Percentiles rank a stretch among this genome's conserved stretches.
These are phyloP conservation scores for Cyclocybe aegerita DNA, from an alignment of 768 basidiomycete genomes.

Conservation along the genomic window DNA sequence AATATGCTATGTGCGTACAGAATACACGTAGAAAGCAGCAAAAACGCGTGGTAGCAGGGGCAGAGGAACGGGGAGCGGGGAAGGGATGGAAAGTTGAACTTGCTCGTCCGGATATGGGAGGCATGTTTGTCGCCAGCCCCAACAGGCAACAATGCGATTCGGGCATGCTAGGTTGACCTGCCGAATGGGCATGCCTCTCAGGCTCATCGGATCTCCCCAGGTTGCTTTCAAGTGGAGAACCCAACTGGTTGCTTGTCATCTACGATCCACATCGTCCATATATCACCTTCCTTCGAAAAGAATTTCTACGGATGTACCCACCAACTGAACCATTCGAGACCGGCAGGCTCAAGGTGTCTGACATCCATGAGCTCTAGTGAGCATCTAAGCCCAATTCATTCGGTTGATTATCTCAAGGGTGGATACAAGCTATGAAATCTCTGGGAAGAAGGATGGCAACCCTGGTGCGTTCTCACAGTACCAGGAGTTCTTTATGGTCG, in stretches of 20 bases:
- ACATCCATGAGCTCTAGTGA: conserved; percentile 76
- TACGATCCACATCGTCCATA: not conserved
- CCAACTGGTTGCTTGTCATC: not conserved
- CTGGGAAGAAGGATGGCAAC: conserved; percentile 72
- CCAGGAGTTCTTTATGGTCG: not conserved
- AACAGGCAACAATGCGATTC: not conserved
- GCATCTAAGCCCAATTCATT: not conserved
- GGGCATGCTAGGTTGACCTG: not conserved
- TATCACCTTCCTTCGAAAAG: conserved; percentile 5
- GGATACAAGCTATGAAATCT: conserved; percentile 75
- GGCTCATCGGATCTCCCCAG: too few species aligned
- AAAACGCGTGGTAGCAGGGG: conserved; percentile 11
- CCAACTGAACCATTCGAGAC: conserved; percentile 62
- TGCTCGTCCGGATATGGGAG: conserved; percentile 9
- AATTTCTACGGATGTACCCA: conserved; percentile 52
- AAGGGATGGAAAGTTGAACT: conserved; percentile 14
- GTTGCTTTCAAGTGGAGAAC: too few species aligned
- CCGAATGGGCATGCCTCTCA: too few species aligned
- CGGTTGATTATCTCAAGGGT: too few species aligned
- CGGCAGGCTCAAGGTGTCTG: conserved; percentile 68
- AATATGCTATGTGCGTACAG: not conserved
- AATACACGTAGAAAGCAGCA: conserved; percentile 16
- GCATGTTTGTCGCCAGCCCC: conserved; percentile 7
- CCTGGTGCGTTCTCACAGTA: conserved; percentile 50
- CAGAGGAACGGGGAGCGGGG: conserved; percentile 5